Evolutionary conservation across 23 red algal species (phyloP).

Genomic region (Gracilariopsis chorda): DNA sequence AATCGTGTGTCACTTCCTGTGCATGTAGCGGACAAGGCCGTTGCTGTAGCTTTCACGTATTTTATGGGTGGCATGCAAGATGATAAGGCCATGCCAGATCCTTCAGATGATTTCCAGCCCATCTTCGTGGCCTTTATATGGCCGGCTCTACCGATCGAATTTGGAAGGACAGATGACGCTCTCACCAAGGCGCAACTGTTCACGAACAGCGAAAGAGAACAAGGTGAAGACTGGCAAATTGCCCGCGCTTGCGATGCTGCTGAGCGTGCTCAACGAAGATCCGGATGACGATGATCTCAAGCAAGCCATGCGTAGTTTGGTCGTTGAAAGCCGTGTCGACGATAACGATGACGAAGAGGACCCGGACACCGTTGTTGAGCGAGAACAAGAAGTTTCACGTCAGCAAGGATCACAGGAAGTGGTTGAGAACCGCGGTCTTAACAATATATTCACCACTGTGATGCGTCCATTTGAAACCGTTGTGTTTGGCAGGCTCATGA

Average conservation of each 20-base stretch:
- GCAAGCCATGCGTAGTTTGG: neutral
- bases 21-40: slow-evolving; percentile 46
- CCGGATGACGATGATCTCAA: slow-evolving; percentile 45
- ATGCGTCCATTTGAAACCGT: slow-evolving; percentile 35
- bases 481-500: slow-evolving; percentile 51
- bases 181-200: slow-evolving; percentile 32
- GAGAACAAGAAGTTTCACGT: neutral
- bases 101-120: slow-evolving; percentile 12
- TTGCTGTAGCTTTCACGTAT: slow-evolving; percentile 57
- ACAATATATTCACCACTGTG: neutral
- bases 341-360: slow-evolving; percentile 54
- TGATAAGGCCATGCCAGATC: slow-evolving; percentile 37
- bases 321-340: neutral
- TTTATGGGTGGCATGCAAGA: slow-evolving; percentile 67
- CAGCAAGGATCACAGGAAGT: neutral
- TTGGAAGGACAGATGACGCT: slow-evolving; percentile 20
- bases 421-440: neutral
- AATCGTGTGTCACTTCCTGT: no score
- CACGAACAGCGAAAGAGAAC: neutral
- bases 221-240: slow-evolving; percentile 25
- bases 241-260: slow-evolving; percentile 29
- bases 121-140: slow-evolving; percentile 68
- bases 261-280: slow-evolving; percentile 35
- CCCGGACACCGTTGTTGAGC: neutral
- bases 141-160: slow-evolving; percentile 49